Conservation (phyloP, 2,329 filamentous ascomycete genomes). For the Venturia aucupariae region DNA sequence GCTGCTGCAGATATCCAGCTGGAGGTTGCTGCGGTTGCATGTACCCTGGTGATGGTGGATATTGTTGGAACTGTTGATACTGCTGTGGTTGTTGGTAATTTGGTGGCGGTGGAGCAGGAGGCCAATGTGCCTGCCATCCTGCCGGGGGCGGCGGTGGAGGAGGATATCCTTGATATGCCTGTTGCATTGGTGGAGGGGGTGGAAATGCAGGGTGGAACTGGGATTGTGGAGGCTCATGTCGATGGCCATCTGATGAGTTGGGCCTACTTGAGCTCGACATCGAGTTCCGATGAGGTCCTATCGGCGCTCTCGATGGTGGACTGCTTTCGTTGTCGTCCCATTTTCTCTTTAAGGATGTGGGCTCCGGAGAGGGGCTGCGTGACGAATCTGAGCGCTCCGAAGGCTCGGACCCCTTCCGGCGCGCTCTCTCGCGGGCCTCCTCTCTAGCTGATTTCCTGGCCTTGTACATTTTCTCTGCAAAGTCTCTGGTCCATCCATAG, state of each 20-base stretch:
- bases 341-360: not conserved
- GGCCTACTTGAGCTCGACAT: not conserved
- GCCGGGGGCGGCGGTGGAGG: not conserved
- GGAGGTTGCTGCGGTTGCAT: not conserved
- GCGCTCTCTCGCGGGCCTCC: not conserved
- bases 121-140: conserved; percentile 3
- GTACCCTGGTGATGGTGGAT: not conserved
- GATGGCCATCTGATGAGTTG: not conserved
- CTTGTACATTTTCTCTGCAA: conserved; percentile 11
- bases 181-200: conserved; percentile 6
- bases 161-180: not conserved
- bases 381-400: not conserved
- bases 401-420: not conserved
- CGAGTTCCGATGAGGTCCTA: not conserved
- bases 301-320: not conserved
- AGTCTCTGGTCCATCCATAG: conserved; percentile 12
- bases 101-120: conserved; percentile 7
- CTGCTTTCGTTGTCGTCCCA: not conserved
- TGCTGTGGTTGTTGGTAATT: conserved; percentile 8
- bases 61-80: conserved; percentile 3
- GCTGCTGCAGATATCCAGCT: not conserved
- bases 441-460: not conserved
- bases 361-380: conserved; percentile 6
- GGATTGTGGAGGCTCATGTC: not conserved
- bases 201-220: conserved; percentile 2